Evolutionary conservation across 2,329 filamentous ascomycete genomes (phyloP), one percentile per base, ranked within the genome.

Genomic region (Zasmidium angulare): DNA sequence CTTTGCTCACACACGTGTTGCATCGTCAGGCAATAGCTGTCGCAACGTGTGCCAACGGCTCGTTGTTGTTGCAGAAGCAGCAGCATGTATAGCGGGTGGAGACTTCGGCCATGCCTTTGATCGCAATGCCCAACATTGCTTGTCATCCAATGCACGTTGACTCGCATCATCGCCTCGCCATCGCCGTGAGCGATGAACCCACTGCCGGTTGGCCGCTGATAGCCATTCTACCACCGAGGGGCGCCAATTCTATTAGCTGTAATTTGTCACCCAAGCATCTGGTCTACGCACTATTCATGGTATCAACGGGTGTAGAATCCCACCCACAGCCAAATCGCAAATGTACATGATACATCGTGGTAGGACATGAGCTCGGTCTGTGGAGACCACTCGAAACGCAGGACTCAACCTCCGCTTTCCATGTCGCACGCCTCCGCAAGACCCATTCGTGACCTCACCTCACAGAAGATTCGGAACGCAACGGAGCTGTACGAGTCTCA

Each of bases 21-120:
- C 36, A 43, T 14, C n/a, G 36, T 4, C 36, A 43, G n/a, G 9
- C 36, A 43, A 43, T 17, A 17, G 9, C 36, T 3, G 51, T 40
- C 19, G 21, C 53, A 55, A 48, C 53, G 53, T 55, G 53, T 31
- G 46, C 23, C 20, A 31, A 48, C 36, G 53, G 47, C 21, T 55
- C 43, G 43, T 31, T 21, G 36, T 36, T 7, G 14, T 14, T 7
- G n/a, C 12, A 19, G 36, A 43, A 19, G 36, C 9, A 19, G 14
- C 36, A 43, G 11, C 21, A 20, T 21, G 22, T 24, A 36, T 24
- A 29, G 14, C 43, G 26, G 22, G 53, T 48, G 53, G 43, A 46
- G 40, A 48, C 53, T 23, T 55, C 53, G 53, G 53, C 40, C 21
- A 10, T 55, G n/a, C 43, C 31, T 14, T 48, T 7, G 21, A 48